Base-by-base conservation (phyloP, 768 basidiomycete species). In the Suillus ampliporus region DNA sequence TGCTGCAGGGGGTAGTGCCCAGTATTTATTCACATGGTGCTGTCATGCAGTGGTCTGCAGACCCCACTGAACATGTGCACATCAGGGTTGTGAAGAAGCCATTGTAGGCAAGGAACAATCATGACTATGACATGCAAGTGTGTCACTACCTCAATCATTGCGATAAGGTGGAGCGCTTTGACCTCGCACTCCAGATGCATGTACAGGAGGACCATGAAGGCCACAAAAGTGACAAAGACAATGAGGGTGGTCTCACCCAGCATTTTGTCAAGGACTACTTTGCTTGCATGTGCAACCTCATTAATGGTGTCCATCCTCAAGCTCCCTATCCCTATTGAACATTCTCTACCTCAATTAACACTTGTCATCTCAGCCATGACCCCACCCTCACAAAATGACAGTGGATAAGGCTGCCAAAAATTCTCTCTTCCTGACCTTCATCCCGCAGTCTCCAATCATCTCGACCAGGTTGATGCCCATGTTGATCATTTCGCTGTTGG, bases 1-100 rank as follows among this genome's bases (percentile, higher is more conserved):
- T 65, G 19, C 48, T 65, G 6, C 64, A 65, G 26, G 48, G 58
- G 21, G 17, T 63, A 6, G 43, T 57, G 13, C 44, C 41, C 10
- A 60, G 46, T 44, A 65, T 65, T 21, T 5, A 11, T 5, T 40
- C 1, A 2, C 43, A 17, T 11, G 62, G 62, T 19, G 17, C 37
- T n/a, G 17, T 60, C 6, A 63, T 57, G 46, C 62, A 63, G 57
- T 63, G 57, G 61, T 59, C 57, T 6, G 62, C 62, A 15, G 58
- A 65, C 19, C 19, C 15, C 0, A 65, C 64, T 5, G 37, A 65
- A 43, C 64, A 62, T 34, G 41, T 5, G 1, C 51, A 63, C 19
- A 44, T 63, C 9, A 1, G 19, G 7, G 41, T 51, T 1, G 11
- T 63, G n/a, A 63, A 63, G 47, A 50, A 34, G 31, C 62, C 41